Evolutionary conservation across 1,284 basidiomycete species (phyloP), one percentile per base, ranked within the genome.

Genomic region (Blastosporella zonata): DNA sequence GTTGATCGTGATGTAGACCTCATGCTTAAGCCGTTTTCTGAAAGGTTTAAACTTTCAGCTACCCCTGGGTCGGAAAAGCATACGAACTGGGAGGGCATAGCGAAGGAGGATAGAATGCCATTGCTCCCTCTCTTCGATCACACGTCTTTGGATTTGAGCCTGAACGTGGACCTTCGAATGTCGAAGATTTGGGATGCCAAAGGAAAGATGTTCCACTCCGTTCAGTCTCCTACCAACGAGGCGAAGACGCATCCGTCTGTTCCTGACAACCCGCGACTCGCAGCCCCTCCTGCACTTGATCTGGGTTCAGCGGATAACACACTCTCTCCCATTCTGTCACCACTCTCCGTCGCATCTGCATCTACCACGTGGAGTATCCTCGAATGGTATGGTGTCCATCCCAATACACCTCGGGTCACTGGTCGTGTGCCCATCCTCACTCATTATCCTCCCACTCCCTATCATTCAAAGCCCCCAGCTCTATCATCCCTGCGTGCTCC

Each of bases 341-440:
- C 67, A 13, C 47, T 64, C 38, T 50, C 55, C 12, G 57, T 66
- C 28, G 57, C 64, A 46, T 68, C 68, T 2, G 62, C 68, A 13
- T 70, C 69, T 1, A 63, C 69, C 4, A 71, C 68, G n/a, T 59
- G 69, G 55, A 69, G 66, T 53, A 69, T 70, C 36, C 58, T 70
- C 17, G 67, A 69, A 48, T 67, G 60, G 60, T 66, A 69, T 50
- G 67, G 67, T 6, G 64, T 67, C 15, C 63, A 61, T 42, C 65
- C 66, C 0, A 64, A 63, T 34, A 65, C 69, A 18, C 67, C 68
- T 6, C 47, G 57, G 17, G 31, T 56, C 25, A 58, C 60, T 35
- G 44, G 54, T 34, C 50, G 41, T 36, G 22, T 55, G 49, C 34
- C 50, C 1, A 23, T 59, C 52, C 29, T 59, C 49, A 41, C 43